Percentiles rank a stretch among this genome's conserved stretches.
These are phyloP conservation scores for Penicillium sclerotigenum DNA, from an alignment of 2,329 filamentous ascomycete species.

Conservation along the genomic window DNA sequence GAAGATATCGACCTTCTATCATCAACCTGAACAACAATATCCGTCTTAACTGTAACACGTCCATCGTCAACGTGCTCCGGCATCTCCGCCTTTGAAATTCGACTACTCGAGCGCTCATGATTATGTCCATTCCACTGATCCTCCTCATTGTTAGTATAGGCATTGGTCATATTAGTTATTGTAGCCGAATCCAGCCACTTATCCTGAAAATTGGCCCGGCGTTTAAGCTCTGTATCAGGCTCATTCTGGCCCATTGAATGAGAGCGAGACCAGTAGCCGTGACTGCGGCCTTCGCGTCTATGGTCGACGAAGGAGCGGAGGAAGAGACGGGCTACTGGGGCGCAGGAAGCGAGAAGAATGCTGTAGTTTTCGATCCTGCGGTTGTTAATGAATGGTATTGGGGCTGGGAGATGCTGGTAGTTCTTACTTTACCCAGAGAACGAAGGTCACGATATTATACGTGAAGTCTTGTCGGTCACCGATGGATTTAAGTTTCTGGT, in stretches of 20 bases:
- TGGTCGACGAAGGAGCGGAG: slow-evolving; percentile 30
- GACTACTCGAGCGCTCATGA: slow-evolving; percentile 13
- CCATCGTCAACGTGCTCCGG: slow-evolving; percentile 12
- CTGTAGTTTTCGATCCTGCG: slow-evolving; percentile 38
- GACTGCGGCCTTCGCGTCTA: slow-evolving; percentile 16
- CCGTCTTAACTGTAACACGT: slow-evolving; percentile 30
- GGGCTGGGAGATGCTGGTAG: background rate
- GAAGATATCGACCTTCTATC: slow-evolving; percentile 16
- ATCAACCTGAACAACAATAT: slow-evolving; percentile 32
- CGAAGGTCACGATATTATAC: slow-evolving; percentile 36
- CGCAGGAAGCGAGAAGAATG: slow-evolving; percentile 37
- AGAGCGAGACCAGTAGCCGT: slow-evolving; percentile 25
- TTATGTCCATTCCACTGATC: slow-evolving; percentile 7
- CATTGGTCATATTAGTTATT: background rate
- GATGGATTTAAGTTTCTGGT: slow-evolving; percentile 33
- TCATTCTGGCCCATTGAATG: slow-evolving; percentile 17
- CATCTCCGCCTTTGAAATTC: slow-evolving; percentile 11
- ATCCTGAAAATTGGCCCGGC: slow-evolving; percentile 1
- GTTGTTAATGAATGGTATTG: background rate
- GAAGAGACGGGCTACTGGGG: slow-evolving; percentile 35
- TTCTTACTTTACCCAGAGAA: slow-evolving; percentile 39
- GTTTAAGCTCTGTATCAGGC: slow-evolving; percentile 19
- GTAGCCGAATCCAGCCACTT: slow-evolving; percentile 21
- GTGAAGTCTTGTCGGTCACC: slow-evolving; percentile 36
- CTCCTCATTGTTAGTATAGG: slow-evolving; percentile 16